A percentile compares a stretch with the other conserved stretches of the same genome.
These are phyloP conservation scores for Sclerospora graminicola DNA, from an alignment of 352 stramenopile species.

Conservation along the genomic window DNA sequence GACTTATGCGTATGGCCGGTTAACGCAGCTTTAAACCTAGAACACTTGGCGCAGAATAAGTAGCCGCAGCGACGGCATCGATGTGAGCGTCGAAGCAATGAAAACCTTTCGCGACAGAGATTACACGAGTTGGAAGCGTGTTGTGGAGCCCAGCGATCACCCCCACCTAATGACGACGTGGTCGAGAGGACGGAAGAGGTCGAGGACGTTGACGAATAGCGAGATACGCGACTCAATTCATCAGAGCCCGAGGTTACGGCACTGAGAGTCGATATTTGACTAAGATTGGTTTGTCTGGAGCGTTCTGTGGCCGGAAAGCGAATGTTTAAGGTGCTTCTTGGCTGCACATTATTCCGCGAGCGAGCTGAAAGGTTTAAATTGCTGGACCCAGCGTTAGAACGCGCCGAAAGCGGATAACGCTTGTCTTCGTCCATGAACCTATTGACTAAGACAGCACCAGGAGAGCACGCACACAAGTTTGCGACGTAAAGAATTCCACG, in stretches of 20 bases:
- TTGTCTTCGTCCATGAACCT: constrained; percentile 28
- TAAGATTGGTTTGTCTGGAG: constrained; percentile 40
- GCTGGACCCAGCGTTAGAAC: constrained; percentile 14
- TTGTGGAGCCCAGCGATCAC: constrained; percentile 59
- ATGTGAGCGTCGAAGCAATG: constrained; percentile 68
- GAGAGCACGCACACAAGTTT: too few relatives aligned
- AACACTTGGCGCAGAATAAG: constrained; percentile 79
- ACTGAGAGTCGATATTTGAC: constrained; percentile 23
- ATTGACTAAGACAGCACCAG: neutral
- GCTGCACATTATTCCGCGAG: constrained; percentile 3
- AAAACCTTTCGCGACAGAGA: constrained; percentile 75
- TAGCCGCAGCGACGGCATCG: constrained; percentile 72
- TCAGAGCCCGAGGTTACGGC: constrained; percentile 26
- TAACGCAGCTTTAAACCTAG: constrained; percentile 63
- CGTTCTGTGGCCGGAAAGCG: constrained; percentile 24
- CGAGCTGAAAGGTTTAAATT: constrained; percentile 21
- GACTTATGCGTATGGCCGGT: constrained; percentile 78
- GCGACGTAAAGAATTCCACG: too few relatives aligned
- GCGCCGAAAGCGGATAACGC: constrained; percentile 19
- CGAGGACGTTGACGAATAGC: constrained; percentile 43
- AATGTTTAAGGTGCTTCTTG: constrained; percentile 2
- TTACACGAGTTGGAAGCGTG: constrained; percentile 65
- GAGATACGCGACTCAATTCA: constrained; percentile 38
- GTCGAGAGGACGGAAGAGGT: constrained; percentile 29
- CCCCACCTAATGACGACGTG: constrained; percentile 14